phyloP scores from a whole-genome alignment of 352 stramenopile genomes.

The Phytophthora meadii region DNA sequence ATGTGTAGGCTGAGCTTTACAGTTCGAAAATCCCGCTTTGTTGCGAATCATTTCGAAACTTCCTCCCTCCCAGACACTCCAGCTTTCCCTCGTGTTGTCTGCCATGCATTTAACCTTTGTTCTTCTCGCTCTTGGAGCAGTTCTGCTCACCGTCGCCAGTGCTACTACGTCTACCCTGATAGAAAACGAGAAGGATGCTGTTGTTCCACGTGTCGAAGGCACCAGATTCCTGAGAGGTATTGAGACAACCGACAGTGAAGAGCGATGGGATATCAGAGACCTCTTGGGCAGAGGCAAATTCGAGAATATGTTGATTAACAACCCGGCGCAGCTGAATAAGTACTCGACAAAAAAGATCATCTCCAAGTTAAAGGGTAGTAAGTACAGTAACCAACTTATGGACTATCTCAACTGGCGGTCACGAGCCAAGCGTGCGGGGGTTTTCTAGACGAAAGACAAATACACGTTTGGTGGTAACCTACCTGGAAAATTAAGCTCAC shows the following conservation, averaged over 20 bases:
- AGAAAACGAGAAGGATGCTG: neutral
- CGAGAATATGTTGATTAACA: neutral
- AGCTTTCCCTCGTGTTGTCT: neutral
- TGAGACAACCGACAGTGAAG: neutral
- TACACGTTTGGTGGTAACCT: too few species aligned
- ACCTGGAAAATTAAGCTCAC: too few species aligned
- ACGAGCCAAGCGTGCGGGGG: neutral
- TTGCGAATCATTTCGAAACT: too few species aligned
- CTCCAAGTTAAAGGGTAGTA: neutral
- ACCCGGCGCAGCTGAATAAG: neutral
- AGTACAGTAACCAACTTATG: neutral
- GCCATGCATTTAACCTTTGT: constrained; percentile 1
- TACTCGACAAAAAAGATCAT: neutral
- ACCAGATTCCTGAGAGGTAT: neutral
- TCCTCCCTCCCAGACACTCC: neutral
- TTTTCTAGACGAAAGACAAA: neutral
- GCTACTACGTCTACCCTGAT: neutral
- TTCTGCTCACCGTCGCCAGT: neutral
- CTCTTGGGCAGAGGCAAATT: neutral
- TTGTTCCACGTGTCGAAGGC: neutral
- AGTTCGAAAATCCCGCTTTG: too few species aligned
- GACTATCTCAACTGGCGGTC: neutral
- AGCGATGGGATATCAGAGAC: neutral
- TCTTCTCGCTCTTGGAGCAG: neutral
- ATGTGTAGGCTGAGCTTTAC: too few species aligned